These are phyloP conservation scores for Evernia prunastri DNA, from an alignment of 495 filamentous ascomycete genomes.

Conservation along the genomic window DNA sequence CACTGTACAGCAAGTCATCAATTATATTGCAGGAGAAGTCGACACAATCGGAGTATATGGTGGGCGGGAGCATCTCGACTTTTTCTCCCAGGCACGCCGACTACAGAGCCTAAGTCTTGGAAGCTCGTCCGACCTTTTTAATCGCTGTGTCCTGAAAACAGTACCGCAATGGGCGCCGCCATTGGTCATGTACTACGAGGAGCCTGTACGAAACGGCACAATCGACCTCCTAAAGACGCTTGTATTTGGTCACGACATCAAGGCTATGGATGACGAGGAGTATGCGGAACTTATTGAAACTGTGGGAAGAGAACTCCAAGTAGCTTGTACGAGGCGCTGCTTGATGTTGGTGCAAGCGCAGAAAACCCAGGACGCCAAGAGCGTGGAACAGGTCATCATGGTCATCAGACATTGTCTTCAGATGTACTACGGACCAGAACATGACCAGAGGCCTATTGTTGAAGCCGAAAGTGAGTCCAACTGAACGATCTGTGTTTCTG, in stretches of 20 bases:
- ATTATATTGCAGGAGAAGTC: conserved; percentile 48
- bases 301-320: conserved; percentile 35
- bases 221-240: conserved; percentile 50
- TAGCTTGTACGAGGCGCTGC: conserved; percentile 35
- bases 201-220: conserved; percentile 45
- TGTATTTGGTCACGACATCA: conserved; percentile 43
- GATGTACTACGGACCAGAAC: conserved; percentile 39
- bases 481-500: background rate
- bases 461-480: conserved; percentile 37
- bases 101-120: conserved; percentile 38
- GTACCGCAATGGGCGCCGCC: conserved; percentile 62
- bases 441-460: conserved; percentile 34
- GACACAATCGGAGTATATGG: conserved; percentile 50
- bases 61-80: conserved; percentile 52
- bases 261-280: conserved; percentile 31
- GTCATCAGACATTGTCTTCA: conserved; percentile 41
- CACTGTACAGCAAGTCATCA: conserved; percentile 41
- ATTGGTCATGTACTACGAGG: conserved; percentile 57
- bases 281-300: conserved; percentile 28
- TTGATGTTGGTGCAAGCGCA: conserved; percentile 21
- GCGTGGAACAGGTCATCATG: conserved; percentile 34
- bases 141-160: conserved; percentile 42
- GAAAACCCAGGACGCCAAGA: conserved; percentile 33
- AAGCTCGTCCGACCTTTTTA: conserved; percentile 35
- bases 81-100: conserved; percentile 45